Evolutionary conservation across 2,329 filamentous ascomycete genomes (phyloP).

Genomic region (Colletotrichum simmondsii): DNA sequence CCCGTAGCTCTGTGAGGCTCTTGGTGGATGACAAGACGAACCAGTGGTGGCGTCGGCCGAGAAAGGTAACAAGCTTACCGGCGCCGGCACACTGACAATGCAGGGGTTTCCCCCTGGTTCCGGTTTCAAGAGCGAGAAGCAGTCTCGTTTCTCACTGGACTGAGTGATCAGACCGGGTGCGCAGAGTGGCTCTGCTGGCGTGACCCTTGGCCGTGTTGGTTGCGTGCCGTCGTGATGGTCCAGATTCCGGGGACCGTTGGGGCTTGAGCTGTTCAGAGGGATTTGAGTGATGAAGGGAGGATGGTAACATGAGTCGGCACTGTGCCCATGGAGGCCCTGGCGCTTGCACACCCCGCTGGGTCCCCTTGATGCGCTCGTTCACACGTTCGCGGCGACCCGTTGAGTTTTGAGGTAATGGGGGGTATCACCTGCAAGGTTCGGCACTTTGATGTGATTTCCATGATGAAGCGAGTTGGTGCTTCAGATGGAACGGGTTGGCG

Average conservation of each 20-base stretch:
- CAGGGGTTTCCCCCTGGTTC: slow-evolving; percentile 12
- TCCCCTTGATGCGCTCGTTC: background rate
- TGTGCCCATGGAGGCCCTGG: slow-evolving; percentile 22
- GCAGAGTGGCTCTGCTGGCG: slow-evolving; percentile 1
- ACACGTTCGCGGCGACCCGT: slow-evolving; percentile 7
- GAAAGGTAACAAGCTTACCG: background rate
- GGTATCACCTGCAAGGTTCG: slow-evolving; percentile 32
- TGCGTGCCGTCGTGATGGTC: background rate
- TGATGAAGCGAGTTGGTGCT: slow-evolving; percentile 1
- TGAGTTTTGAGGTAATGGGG: slow-evolving; percentile 5
- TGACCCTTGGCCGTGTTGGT: background rate
- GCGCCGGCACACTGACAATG: slow-evolving; percentile 11
- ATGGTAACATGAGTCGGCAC: background rate
- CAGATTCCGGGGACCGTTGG: slow-evolving; percentile 17
- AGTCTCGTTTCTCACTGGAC: slow-evolving; percentile 1
- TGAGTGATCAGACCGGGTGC: slow-evolving; percentile 2
- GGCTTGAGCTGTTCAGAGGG: background rate
- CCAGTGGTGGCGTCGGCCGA: background rate
- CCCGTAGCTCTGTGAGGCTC: background rate
- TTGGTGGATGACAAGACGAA: background rate
- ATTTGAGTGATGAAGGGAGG: background rate
- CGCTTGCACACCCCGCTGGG: slow-evolving; percentile 3
- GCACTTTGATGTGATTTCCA: slow-evolving; percentile 28
- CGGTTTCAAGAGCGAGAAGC: slow-evolving; percentile 16
- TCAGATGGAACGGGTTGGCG: background rate